Evolutionary conservation across 1,284 basidiomycete genomes (phyloP).

Genomic region (Cutaneotrichosporon mucoides): DNA sequence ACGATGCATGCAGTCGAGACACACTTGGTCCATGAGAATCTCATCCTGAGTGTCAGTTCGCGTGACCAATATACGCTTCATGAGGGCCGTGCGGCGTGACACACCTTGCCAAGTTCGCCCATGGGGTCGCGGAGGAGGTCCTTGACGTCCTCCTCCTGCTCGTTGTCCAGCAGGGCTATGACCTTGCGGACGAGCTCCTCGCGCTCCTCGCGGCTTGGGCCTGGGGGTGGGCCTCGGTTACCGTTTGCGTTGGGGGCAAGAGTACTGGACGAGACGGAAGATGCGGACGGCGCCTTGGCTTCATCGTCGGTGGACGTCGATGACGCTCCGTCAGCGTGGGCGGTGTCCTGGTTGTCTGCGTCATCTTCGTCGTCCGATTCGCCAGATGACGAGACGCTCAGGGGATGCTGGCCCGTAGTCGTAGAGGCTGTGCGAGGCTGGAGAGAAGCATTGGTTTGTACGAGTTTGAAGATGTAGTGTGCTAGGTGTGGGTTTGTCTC

Average conservation of each 20-base stretch:
- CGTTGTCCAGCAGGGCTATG: constrained; percentile 66
- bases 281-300: background rate
- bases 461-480: constrained; percentile 42
- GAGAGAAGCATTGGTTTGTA: constrained; percentile 23
- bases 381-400: constrained; percentile 42
- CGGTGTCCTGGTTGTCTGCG: background rate
- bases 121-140: constrained; percentile 64
- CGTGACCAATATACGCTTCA: background rate
- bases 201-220: constrained; percentile 25
- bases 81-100: constrained; percentile 6
- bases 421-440: constrained; percentile 15
- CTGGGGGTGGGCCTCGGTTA: background rate
- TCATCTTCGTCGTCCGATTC: constrained; percentile 40
- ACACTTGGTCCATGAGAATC: constrained; percentile 48
- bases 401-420: constrained; percentile 32
- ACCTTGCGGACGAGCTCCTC: constrained; percentile 62
- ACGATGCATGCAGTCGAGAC: constrained; percentile 49
- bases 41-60: constrained; percentile 34
- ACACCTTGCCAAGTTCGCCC: constrained; percentile 66
- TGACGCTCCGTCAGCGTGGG: background rate
- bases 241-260: background rate
- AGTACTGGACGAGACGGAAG: background rate
- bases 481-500: constrained; percentile 38
- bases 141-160: constrained; percentile 82
- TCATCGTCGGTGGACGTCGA: background rate